Percentiles rank a stretch among this genome's conserved stretches.
Evolutionary conservation across 2,329 filamentous ascomycete species (phyloP).

Genomic region (Myriangium duriaei): DNA sequence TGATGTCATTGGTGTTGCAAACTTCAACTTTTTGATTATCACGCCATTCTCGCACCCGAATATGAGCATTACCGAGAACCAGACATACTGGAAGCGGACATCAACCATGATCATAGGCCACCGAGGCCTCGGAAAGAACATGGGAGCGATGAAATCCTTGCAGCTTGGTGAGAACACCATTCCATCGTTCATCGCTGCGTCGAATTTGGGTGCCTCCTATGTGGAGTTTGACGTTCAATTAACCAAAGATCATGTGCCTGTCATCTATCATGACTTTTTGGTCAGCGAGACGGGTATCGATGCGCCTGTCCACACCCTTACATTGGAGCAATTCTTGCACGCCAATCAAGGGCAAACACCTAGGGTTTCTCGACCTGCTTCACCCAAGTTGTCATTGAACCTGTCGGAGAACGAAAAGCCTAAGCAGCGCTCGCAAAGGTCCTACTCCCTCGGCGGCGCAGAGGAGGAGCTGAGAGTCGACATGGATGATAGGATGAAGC

Average conservation of each 20-base stretch:
- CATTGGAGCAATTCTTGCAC: conserved; percentile 88
- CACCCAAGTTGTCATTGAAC: conserved; percentile 23
- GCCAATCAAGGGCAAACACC: conserved; percentile 51
- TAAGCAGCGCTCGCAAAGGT: conserved; percentile 32
- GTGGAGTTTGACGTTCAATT: conserved; percentile 80
- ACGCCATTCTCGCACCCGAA: conserved; percentile 90
- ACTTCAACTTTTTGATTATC: conserved; percentile 93
- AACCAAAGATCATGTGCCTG: conserved; percentile 96
- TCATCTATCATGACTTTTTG: conserved; percentile 97
- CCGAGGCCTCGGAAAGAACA: conserved; percentile 78
- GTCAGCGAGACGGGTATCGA: conserved; percentile 97
- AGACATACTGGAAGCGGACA: conserved; percentile 93
- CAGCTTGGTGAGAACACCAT: conserved; percentile 96
- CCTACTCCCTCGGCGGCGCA: conserved; percentile 47
- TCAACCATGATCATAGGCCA: conserved; percentile 74
- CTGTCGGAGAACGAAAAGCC: conserved; percentile 8
- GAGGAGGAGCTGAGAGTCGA: conserved; percentile 36
- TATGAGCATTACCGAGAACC: conserved; percentile 78
- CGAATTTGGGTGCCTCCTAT: conserved; percentile 71
- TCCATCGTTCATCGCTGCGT: conserved; percentile 88
- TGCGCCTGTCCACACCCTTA: conserved; percentile 88
- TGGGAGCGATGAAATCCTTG: conserved; percentile 67
- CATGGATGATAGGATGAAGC: conserved; percentile 80
- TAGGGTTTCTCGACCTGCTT: conserved; percentile 34
- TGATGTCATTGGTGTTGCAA: conserved; percentile 86